Conservation (phyloP, 768 basidiomycete genomes). For the Panellus pusillus region DNA sequence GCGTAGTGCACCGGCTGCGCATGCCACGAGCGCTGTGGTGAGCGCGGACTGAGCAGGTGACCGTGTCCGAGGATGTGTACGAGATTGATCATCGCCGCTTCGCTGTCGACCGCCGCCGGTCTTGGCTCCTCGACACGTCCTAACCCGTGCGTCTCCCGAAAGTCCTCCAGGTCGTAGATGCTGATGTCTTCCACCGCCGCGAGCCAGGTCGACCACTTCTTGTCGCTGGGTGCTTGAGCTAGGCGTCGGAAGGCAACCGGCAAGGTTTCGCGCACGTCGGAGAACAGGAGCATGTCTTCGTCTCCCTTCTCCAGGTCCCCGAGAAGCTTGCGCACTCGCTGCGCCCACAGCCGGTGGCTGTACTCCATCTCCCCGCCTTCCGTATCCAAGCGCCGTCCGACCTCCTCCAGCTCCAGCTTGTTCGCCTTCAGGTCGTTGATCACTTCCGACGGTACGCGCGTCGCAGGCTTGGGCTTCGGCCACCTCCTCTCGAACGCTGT, state of each 20-base stretch:
- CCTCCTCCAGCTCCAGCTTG: neutral
- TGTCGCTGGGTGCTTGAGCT: neutral
- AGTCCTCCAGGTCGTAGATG: neutral
- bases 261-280: neutral
- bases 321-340: neutral
- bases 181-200: neutral
- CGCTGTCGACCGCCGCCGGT: no score
- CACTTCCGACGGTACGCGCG: neutral
- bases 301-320: neutral
- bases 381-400: neutral
- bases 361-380: neutral
- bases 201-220: neutral
- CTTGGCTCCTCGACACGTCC: no score
- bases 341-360: neutral
- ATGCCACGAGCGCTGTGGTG: no score
- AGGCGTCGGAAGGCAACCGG: neutral
- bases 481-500: constrained; percentile 5
- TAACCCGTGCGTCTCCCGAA: no score
- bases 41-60: no score
- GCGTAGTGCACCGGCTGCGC: no score
- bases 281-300: neutral
- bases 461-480: constrained; percentile 1
- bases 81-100: no score
- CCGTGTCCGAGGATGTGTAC: no score
- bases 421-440: neutral